Conservation (phyloP, 192 early-diverging fungal genomes). For the Dimargaris cristalligena region DNA sequence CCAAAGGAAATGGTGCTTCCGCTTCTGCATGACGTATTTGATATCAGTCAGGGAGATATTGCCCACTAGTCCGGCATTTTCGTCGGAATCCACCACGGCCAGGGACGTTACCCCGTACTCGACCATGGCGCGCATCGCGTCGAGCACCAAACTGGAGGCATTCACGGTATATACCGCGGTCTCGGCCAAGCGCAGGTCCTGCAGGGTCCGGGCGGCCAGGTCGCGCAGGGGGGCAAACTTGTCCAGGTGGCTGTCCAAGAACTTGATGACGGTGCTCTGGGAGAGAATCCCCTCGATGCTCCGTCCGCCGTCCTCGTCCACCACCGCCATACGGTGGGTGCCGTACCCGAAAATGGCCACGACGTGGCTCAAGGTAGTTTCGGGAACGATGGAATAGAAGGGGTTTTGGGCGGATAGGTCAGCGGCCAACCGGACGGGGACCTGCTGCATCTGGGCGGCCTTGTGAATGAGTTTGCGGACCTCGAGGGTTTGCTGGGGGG, state of each 20-base stretch:
- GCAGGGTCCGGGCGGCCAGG: constrained; percentile 22
- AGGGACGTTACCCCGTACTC: constrained; percentile 24
- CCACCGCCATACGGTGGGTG: constrained; percentile 64
- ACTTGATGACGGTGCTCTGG: constrained; percentile 50
- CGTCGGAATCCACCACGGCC: constrained; percentile 21
- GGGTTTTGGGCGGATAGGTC: constrained; percentile 71
- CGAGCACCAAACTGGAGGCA: constrained; percentile 35
- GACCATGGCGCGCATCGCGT: constrained; percentile 44
- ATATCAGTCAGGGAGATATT: constrained; percentile 23
- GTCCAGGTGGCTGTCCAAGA: constrained; percentile 42
- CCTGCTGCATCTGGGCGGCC: constrained; percentile 16
- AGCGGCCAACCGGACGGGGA: constrained; percentile 13
- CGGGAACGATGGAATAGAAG: constrained; percentile 63
- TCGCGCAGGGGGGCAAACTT: constrained; percentile 5
- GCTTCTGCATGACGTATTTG: constrained; percentile 23
- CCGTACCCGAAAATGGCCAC: constrained; percentile 56
- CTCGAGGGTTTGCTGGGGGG: constrained; percentile 26
- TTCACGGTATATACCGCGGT: constrained; percentile 33
- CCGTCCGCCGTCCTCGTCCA: constrained; percentile 31
- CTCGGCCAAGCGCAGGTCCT: constrained; percentile 36
- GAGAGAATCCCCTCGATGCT: constrained; percentile 65
- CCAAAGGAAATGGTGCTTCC: constrained; percentile 25
- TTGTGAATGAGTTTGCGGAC: constrained; percentile 35
- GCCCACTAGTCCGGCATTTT: constrained; percentile 13
- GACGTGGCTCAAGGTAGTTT: constrained; percentile 51